Percentiles rank a stretch among this genome's conserved stretches.
Conservation (phyloP, 2,329 filamentous ascomycete species). For the Hypoxylon sp. region DNA sequence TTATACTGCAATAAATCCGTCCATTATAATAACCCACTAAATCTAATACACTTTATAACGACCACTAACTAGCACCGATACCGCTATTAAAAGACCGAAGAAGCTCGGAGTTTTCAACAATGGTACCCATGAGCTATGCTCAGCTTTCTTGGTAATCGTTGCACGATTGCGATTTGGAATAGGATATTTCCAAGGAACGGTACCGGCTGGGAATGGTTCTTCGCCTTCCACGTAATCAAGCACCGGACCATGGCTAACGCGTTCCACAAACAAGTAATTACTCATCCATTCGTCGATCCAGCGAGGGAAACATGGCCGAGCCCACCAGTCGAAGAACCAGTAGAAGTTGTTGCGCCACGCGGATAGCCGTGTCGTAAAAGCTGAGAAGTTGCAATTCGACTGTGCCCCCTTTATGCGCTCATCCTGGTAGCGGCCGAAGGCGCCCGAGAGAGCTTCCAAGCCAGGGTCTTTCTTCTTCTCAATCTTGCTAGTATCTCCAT, state of each 20-base stretch:
- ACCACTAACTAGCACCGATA: conserved; percentile 3
- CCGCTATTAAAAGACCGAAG: conserved; percentile 1
- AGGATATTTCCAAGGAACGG: conserved; percentile 29
- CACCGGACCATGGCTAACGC: conserved; percentile 9
- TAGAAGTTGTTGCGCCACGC: conserved; percentile 19
- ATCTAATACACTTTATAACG: conserved; percentile 6
- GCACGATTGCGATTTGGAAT: conserved; percentile 5
- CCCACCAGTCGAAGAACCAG: conserved; percentile 28
- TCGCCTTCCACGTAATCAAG: conserved; percentile 37
- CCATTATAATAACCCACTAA: not conserved
- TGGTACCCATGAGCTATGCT: conserved; percentile 1
- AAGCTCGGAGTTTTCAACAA: conserved; percentile 6
- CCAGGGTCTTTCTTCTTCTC: conserved; percentile 2
- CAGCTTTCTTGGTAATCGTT: not conserved
- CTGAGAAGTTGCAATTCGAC: conserved; percentile 9
- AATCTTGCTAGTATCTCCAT: not conserved
- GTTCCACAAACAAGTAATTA: not conserved
- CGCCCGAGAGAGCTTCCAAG: conserved; percentile 11
- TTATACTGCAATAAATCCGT: not conserved
- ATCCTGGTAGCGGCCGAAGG: conserved; percentile 31
- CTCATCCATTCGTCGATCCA: conserved; percentile 4
- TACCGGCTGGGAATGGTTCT: conserved; percentile 29
- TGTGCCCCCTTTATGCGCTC: conserved; percentile 3
- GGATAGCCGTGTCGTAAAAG: conserved; percentile 1
- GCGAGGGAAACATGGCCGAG: conserved; percentile 22